phyloP scores from a whole-genome alignment of 805 yeast genomes.

The Clavispora santaluciae region DNA sequence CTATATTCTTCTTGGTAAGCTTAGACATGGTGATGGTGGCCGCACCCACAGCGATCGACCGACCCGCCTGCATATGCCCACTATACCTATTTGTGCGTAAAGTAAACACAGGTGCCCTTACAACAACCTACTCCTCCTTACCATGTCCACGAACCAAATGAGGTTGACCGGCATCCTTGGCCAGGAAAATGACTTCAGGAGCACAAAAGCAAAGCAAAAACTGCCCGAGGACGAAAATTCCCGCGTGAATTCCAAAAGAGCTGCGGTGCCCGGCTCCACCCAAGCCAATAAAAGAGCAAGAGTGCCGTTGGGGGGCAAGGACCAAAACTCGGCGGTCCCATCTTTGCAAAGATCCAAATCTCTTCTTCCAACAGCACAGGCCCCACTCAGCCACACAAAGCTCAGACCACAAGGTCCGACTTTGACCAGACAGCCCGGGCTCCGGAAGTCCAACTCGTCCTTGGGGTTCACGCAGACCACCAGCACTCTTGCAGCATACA shows the following conservation, averaged over 20 bases:
- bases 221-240: constrained; percentile 2
- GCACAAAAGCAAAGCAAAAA: constrained; percentile 1
- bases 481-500: constrained; percentile 2
- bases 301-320: constrained; percentile 38
- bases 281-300: constrained; percentile 18
- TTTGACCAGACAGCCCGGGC: constrained; percentile 17
- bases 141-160: constrained; percentile 3
- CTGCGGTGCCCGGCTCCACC: neutral
- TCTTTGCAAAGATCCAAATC: constrained; percentile 30
- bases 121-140: neutral
- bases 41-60: too few species aligned
- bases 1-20: too few species aligned
- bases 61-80: neutral
- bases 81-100: neutral
- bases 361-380: constrained; percentile 4
- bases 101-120: neutral
- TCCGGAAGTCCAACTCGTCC: constrained; percentile 33
- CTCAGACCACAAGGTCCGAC: constrained; percentile 4
- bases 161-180: constrained; percentile 4
- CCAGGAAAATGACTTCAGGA: constrained; percentile 10
- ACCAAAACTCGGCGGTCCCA: constrained; percentile 26
- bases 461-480: constrained; percentile 24
- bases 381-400: neutral
- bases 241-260: constrained; percentile 4
- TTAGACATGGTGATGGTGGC: too few species aligned